A percentile compares a stretch with the other conserved stretches of the same genome.
Conservation (phyloP, 2,329 filamentous ascomycete species). For the Alternaria ethzedia region DNA sequence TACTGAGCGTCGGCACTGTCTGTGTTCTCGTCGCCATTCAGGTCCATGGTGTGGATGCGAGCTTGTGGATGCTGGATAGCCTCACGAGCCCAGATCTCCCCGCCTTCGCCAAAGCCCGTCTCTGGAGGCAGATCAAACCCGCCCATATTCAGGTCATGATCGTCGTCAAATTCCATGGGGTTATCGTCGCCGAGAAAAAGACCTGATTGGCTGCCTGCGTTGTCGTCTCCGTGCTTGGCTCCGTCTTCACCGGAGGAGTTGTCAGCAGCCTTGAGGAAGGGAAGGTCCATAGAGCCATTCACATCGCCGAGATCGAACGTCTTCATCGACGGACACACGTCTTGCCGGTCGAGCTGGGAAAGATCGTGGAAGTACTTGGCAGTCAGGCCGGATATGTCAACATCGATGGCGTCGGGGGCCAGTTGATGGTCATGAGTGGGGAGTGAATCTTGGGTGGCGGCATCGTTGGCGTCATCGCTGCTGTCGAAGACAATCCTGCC, state of each 20-base stretch:
- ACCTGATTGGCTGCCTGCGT: constrained; percentile 70
- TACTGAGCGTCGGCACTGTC: constrained; percentile 69
- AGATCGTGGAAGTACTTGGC: constrained; percentile 87
- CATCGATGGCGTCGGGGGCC: constrained; percentile 68
- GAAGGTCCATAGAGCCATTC: constrained; percentile 84
- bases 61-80: constrained; percentile 86
- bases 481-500: constrained; percentile 98
- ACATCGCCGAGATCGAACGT: constrained; percentile 90
- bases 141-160: constrained; percentile 63
- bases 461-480: constrained; percentile 79
- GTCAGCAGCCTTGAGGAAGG: constrained; percentile 87
- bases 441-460: constrained; percentile 49
- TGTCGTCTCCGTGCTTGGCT: constrained; percentile 53
- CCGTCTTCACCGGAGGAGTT: constrained; percentile 77
- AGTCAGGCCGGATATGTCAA: constrained; percentile 78
- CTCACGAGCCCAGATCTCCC: constrained; percentile 92
- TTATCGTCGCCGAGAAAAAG: constrained; percentile 89
- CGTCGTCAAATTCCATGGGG: constrained; percentile 80
- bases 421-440: constrained; percentile 46
- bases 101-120: constrained; percentile 90
- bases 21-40: constrained; percentile 61
- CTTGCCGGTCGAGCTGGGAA: constrained; percentile 76
- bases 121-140: constrained; percentile 67
- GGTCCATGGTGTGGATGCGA: constrained; percentile 72
- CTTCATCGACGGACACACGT: constrained; percentile 94